A percentile compares a stretch with the other conserved stretches of the same genome.
These are phyloP conservation scores for Kodamaea fungicola DNA, from an alignment of 1,139 yeast species.

Conservation along the genomic window DNA sequence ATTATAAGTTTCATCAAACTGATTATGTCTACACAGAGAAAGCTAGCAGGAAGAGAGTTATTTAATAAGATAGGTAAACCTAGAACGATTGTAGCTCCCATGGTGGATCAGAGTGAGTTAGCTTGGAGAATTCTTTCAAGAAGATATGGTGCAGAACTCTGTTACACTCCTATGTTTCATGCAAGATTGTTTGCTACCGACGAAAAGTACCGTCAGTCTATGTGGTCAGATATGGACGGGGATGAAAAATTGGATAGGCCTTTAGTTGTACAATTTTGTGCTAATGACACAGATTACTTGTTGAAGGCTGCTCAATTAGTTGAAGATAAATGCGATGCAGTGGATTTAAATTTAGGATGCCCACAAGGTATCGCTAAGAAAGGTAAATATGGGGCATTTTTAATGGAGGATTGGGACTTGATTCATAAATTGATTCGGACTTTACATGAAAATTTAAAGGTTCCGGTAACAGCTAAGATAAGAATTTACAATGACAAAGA, in stretches of 20 bases:
- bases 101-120: constrained; percentile 96
- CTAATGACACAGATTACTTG: constrained; percentile 85
- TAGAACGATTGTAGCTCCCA: constrained; percentile 88
- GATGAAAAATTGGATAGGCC: constrained; percentile 67
- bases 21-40: constrained; percentile 7
- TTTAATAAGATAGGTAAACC: constrained; percentile 73
- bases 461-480: constrained; percentile 95
- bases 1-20: too few species aligned
- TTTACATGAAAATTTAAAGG: constrained; percentile 66
- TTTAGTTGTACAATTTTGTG: constrained; percentile 89
- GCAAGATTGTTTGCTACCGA: constrained; percentile 86
- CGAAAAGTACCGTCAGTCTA: constrained; percentile 71
- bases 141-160: constrained; percentile 85
- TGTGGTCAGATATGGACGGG: constrained; percentile 80
- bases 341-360: constrained; percentile 92
- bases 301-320: constrained; percentile 80
- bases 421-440: constrained; percentile 67
- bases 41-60: constrained; percentile 59
- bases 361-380: constrained; percentile 96
- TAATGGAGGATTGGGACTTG: constrained; percentile 96
- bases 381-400: constrained; percentile 92
- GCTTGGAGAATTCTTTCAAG: constrained; percentile 94
- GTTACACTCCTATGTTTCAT: constrained; percentile 97
- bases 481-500: constrained; percentile 84
- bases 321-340: constrained; percentile 87